A percentile compares a stretch with the other conserved stretches of the same genome.
Evolutionary conservation across 495 filamentous ascomycete genomes (phyloP).

Genomic region (Penicillium fimorum): DNA sequence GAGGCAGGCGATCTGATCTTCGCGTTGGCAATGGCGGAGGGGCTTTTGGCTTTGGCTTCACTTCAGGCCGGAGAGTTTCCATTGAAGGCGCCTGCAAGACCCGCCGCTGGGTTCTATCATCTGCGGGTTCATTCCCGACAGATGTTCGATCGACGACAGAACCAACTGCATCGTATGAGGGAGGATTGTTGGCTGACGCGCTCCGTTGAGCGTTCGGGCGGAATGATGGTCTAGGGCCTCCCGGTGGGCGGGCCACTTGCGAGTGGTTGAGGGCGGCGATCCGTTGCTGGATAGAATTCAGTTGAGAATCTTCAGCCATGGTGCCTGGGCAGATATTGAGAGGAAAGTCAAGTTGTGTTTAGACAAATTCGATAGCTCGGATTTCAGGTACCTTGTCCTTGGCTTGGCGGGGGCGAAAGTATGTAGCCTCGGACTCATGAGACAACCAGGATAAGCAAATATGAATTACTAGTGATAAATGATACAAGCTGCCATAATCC

Average conservation of each 20-base stretch:
- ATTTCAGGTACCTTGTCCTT: constrained; percentile 10
- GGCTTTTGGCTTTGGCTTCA: constrained; percentile 35
- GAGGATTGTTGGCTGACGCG: constrained; percentile 49
- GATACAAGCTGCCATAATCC: background rate
- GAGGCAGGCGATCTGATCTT: constrained; percentile 40
- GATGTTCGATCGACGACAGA: constrained; percentile 27
- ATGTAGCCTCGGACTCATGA: constrained; percentile 7
- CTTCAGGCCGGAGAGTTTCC: constrained; percentile 26
- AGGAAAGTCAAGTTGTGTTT: background rate
- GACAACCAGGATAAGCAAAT: background rate
- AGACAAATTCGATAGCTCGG: constrained; percentile 4
- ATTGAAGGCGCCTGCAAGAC: constrained; percentile 22
- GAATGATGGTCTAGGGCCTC: constrained; percentile 22
- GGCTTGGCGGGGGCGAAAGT: constrained; percentile 24
- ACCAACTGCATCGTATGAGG: constrained; percentile 37
- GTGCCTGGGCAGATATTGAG: background rate
- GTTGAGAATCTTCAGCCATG: constrained; percentile 42
- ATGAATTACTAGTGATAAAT: no score
- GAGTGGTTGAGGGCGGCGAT: constrained; percentile 60
- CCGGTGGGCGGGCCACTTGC: constrained; percentile 45
- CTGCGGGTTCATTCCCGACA: constrained; percentile 48
- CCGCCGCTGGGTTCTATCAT: constrained; percentile 21
- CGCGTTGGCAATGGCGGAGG: constrained; percentile 56
- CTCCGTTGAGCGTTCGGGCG: constrained; percentile 40
- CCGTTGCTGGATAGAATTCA: constrained; percentile 55